Evolutionary conservation across 768 basidiomycete species (phyloP).

Genomic region (Mycena galopus): DNA sequence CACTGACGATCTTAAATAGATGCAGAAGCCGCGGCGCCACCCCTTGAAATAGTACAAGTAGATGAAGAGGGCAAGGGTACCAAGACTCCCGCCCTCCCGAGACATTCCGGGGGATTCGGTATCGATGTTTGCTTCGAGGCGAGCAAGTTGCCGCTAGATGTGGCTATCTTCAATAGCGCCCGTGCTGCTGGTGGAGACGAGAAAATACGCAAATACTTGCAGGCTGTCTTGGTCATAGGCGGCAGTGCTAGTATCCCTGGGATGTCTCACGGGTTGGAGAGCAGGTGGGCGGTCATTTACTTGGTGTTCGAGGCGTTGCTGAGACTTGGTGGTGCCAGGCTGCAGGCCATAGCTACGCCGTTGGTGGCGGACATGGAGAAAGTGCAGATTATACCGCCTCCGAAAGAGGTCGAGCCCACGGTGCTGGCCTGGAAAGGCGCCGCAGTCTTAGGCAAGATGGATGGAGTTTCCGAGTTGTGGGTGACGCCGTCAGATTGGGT

Average conservation of each 20-base stretch:
- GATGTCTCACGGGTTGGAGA: constrained; percentile 88
- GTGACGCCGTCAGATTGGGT: constrained; percentile 91
- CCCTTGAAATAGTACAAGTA: constrained; percentile 34
- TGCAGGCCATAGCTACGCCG: constrained; percentile 88
- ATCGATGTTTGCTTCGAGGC: constrained; percentile 90
- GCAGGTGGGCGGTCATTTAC: constrained; percentile 69
- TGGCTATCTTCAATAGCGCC: constrained; percentile 93
- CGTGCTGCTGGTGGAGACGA: constrained; percentile 91
- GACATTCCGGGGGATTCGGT: constrained; percentile 59
- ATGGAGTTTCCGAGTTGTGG: constrained; percentile 92
- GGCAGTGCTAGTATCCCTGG: constrained; percentile 86
- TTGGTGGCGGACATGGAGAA: constrained; percentile 88
- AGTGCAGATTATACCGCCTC: constrained; percentile 93
- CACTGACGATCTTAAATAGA: constrained; percentile 13
- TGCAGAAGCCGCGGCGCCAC: constrained; percentile 34
- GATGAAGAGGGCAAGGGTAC: constrained; percentile 30
- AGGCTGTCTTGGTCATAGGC: constrained; percentile 89
- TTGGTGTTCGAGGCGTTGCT: constrained; percentile 6
- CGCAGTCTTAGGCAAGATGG: constrained; percentile 92
- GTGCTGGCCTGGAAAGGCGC: constrained; percentile 97
- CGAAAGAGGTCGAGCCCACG: constrained; percentile 91
- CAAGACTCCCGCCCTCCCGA: constrained; percentile 41
- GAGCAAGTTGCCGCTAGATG: constrained; percentile 90
- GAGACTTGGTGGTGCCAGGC: constrained; percentile 51
- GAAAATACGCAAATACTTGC: constrained; percentile 89